phyloP scores from a whole-genome alignment of 2,329 filamentous ascomycete genomes.

The Neofusicoccum parvum region DNA sequence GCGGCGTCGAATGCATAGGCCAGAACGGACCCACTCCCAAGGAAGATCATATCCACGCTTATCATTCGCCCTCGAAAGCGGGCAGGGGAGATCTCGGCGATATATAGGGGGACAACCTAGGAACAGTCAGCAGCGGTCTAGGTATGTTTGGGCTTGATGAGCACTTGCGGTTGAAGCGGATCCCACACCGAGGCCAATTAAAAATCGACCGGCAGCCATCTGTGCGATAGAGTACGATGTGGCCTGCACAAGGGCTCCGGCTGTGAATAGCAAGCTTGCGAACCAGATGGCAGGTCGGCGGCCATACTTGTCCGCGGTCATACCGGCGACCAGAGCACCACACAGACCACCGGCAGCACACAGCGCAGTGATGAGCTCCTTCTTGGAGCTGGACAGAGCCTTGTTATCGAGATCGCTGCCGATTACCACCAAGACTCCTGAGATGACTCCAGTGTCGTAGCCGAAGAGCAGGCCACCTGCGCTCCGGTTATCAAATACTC shows the following conservation, averaged over 20 bases:
- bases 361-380: conserved; percentile 43
- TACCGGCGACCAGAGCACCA: conserved; percentile 39
- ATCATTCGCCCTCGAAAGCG: conserved; percentile 41
- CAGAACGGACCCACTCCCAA: conserved; percentile 34
- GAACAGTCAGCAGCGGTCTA: conserved; percentile 16
- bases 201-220: conserved; percentile 32
- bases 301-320: conserved; percentile 38
- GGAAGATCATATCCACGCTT: conserved; percentile 42
- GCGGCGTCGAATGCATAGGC: conserved; percentile 36
- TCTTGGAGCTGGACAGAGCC: conserved; percentile 28
- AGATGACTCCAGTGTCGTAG: conserved; percentile 44
- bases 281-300: conserved; percentile 34
- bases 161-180: conserved; percentile 35
- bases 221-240: conserved; percentile 31
- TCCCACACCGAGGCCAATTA: conserved; percentile 34
- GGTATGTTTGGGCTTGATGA: conserved; percentile 34
- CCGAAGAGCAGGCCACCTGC: conserved; percentile 23
- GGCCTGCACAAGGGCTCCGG: conserved; percentile 34
- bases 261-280: conserved; percentile 26
- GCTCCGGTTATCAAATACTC: too few relatives aligned
- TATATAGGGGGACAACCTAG: conserved; percentile 35
- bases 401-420: conserved; percentile 25
- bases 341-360: conserved; percentile 41
- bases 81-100: conserved; percentile 28
- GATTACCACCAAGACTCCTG: conserved; percentile 39